Evolutionary conservation across 2,329 filamentous ascomycete species (phyloP), one percentile per base, ranked within the genome.

Genomic region (Trichophyton mentagrophytes): DNA sequence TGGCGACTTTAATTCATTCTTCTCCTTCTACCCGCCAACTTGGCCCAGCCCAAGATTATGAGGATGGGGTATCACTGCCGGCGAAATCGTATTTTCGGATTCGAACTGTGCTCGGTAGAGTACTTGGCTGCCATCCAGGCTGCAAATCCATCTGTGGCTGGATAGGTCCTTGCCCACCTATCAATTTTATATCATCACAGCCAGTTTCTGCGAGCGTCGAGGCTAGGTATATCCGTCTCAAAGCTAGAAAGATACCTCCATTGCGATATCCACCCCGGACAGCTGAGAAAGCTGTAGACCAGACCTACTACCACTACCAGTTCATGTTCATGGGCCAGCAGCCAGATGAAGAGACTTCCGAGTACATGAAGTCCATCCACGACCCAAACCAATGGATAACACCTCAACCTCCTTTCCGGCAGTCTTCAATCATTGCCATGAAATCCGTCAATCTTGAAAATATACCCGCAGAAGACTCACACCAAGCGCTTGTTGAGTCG

Each of bases 1-100:
- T 61, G 59, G 44, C 59, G 1, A 51, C 42, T 25, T 51, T 61
- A n/a, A 47, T 61, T 38, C 30, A 61, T 46, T 57, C 38, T 17
- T 56, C 59, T 22, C 38, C 59, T 11, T 49, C 49, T 7, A 57
- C 47, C 51, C 25, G 33, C 15, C 25, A 30, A 5, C 25, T 13
- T 55, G 55, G n/a, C n/a, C 58, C 42, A 17, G 53, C 20, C 20
- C 36, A 30, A 53, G 36, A 15, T 53, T 56, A 8, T 30, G 38
- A 15, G 30, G 57, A 36, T 57, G 59, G 51, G 33, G 57, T 42
- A 13, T 42, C 38, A 42, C 9, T 42, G 3, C 38, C 38, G 2
- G 15, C 9, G 3, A 42, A 13, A n/a, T 42, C 38, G 2, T 42
- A 42, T n/a, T 42, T 42, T 11, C 38, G 38, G 11, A 1, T 42